Evolutionary conservation across 2,329 filamentous ascomycete species (phyloP).

Genomic region (Alternaria alternata): DNA sequence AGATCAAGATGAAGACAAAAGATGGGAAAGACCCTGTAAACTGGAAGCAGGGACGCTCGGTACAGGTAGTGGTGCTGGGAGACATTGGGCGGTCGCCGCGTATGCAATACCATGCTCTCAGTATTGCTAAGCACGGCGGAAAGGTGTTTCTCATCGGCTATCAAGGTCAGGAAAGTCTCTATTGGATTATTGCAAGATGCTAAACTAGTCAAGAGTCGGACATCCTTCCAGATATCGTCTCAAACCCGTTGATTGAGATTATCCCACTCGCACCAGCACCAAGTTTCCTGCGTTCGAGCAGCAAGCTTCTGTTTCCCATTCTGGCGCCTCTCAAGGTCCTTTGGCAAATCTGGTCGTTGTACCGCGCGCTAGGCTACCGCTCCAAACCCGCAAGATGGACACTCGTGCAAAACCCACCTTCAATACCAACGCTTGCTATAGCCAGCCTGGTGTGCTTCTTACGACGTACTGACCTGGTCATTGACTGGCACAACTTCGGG

Average conservation of each 20-base stretch:
- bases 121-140: slow-evolving; percentile 82
- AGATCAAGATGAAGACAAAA: slow-evolving; percentile 26
- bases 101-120: slow-evolving; percentile 98
- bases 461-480: slow-evolving; percentile 81
- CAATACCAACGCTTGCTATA: slow-evolving; percentile 86
- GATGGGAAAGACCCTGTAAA: slow-evolving; percentile 31
- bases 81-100: slow-evolving; percentile 95
- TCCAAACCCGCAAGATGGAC: slow-evolving; percentile 83
- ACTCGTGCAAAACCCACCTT: slow-evolving; percentile 91
- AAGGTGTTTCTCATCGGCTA: slow-evolving; percentile 89
- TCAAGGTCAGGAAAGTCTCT: slow-evolving; percentile 62
- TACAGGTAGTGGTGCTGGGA: slow-evolving; percentile 90
- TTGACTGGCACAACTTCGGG: slow-evolving; percentile 99
- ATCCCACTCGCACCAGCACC: slow-evolving; percentile 75
- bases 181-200: neutral
- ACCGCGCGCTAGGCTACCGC: slow-evolving; percentile 74
- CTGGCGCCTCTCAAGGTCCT: slow-evolving; percentile 84
- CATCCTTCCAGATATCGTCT: slow-evolving; percentile 77
- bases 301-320: slow-evolving; percentile 77
- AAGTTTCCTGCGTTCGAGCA: slow-evolving; percentile 69
- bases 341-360: slow-evolving; percentile 78
- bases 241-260: slow-evolving; percentile 73
- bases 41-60: slow-evolving; percentile 56
- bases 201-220: slow-evolving; percentile 69
- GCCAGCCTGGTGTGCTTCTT: slow-evolving; percentile 76